phyloP scores from a whole-genome alignment of 495 filamentous ascomycete genomes.

The Staphylotrichum tortipilum region DNA sequence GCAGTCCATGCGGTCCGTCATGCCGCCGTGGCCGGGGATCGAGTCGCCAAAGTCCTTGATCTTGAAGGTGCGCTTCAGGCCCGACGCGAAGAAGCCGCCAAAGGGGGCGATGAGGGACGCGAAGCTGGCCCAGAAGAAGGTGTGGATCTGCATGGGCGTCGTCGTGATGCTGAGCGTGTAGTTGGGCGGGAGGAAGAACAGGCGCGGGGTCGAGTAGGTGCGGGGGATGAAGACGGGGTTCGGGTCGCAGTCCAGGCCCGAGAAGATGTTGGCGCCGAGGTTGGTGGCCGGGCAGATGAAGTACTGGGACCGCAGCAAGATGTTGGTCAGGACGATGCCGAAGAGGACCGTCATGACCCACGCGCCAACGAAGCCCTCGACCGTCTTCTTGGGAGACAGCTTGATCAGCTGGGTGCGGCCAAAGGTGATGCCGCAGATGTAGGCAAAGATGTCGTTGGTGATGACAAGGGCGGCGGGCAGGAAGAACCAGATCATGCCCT shows the following conservation, averaged over 20 bases:
- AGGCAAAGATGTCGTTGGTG: constrained; percentile 98
- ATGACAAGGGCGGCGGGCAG: constrained; percentile 91
- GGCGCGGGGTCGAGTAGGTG: constrained; percentile 69
- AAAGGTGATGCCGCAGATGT: constrained; percentile 94
- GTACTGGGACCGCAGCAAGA: constrained; percentile 88
- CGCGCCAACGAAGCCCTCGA: constrained; percentile 94
- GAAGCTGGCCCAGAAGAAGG: constrained; percentile 83
- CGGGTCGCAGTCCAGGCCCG: constrained; percentile 82
- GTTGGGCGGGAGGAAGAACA: constrained; percentile 48
- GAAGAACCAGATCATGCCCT: constrained; percentile 99
- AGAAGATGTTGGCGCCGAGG: constrained; percentile 84
- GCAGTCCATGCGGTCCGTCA: constrained; percentile 99
- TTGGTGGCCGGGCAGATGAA: constrained; percentile 98
- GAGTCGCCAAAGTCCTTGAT: constrained; percentile 99
- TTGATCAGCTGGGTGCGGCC: constrained; percentile 96
- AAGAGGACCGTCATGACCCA: constrained; percentile 92
- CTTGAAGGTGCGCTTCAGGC: constrained; percentile 97
- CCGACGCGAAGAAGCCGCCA: constrained; percentile 96
- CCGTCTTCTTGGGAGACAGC: constrained; percentile 97
- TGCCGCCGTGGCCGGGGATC: constrained; percentile 95
- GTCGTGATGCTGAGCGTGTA: constrained; percentile 50
- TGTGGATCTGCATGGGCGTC: constrained; percentile 91
- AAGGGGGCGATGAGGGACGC: constrained; percentile 97
- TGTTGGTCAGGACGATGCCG: constrained; percentile 72
- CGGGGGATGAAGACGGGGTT: constrained; percentile 86